A percentile compares a stretch with the other conserved stretches of the same genome.
These are phyloP conservation scores for Candida caryicola DNA, from an alignment of 805 yeast species.

Conservation along the genomic window DNA sequence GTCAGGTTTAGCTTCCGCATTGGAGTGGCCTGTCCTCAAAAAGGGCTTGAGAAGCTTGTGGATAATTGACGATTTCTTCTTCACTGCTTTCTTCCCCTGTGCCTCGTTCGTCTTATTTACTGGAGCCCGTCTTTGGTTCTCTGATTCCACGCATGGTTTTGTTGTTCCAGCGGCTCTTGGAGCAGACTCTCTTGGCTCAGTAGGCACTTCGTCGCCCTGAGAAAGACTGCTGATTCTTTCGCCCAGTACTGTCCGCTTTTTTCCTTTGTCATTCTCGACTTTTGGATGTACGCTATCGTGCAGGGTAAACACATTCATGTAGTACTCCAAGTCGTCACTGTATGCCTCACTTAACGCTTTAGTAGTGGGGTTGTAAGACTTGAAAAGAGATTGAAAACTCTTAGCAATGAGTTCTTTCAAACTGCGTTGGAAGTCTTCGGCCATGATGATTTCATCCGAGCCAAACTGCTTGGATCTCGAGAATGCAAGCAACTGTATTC, in stretches of 20 bases:
- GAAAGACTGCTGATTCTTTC: too few relatives aligned
- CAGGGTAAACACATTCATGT: slow-evolving; percentile 7
- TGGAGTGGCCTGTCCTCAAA: slow-evolving; percentile 5
- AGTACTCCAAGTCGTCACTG: slow-evolving; percentile 16
- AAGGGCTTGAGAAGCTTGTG: slow-evolving; percentile 9
- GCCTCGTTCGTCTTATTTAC: too few relatives aligned
- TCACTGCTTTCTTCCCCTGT: background rate
- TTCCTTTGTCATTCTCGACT: slow-evolving; percentile 1
- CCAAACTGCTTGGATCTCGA: slow-evolving; percentile 15
- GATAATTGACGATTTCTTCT: slow-evolving; percentile 9
- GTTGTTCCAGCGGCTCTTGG: too few relatives aligned
- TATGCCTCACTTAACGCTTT: slow-evolving; percentile 19
- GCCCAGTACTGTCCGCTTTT: background rate
- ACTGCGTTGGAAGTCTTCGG: slow-evolving; percentile 18
- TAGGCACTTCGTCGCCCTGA: too few relatives aligned
- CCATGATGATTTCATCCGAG: slow-evolving; percentile 21
- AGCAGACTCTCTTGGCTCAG: too few relatives aligned
- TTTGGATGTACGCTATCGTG: slow-evolving; percentile 3
- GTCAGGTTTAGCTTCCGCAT: slow-evolving; percentile 1
- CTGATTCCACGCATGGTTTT: too few relatives aligned
- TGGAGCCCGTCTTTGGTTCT: too few relatives aligned
- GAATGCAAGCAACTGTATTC: slow-evolving; percentile 16
- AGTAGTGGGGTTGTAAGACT: slow-evolving; percentile 20
- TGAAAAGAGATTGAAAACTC: slow-evolving; percentile 21
- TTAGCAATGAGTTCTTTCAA: slow-evolving; percentile 22